Base-by-base conservation (phyloP, 176 grass and related monocot species). In the Rhipidocladum racemiflorum region DNA sequence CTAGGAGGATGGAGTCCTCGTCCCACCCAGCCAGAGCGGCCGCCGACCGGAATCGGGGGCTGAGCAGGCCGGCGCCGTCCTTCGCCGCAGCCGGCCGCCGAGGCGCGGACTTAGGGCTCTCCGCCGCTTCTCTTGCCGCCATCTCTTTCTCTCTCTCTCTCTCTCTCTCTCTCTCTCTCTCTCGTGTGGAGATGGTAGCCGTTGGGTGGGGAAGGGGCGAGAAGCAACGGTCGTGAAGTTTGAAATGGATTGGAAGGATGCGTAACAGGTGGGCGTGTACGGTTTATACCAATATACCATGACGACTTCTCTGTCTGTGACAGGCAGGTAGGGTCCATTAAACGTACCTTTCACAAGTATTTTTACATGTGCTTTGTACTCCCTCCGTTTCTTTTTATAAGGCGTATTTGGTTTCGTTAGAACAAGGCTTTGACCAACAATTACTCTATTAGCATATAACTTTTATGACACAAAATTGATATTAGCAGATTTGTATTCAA, bases 1-100 rank as follows among this genome's bases (percentile, higher is more conserved):
- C 95, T 30, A 93, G 67, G 56, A 97, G 85, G 72, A 97, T 60
- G 36, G 95, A 88, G 74, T 95, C 95, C 84, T 98, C 95, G 75
- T 98, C 95, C 95, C 95, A 98, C 38, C 92, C 92, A 25, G 92
- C 95, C 34, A 91, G 48, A 53, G 77, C 95, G 40, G 92, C 95
- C 1, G 91, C 95, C 6, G 92, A 94, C 2, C 95, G 89, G 88
- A 98, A 98, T 1, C 92, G 88, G 1, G 92, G 95, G 55, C 92
- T 95, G 70, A 98, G 84, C 7, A 95, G 40, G 40, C 74, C 69
- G 2, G 59, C 35, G 20, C 61, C 83, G 25, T 85, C 87, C 86
- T 93, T 92, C 65, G 65, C 7, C 59, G 27, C 79, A 15, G 71
- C 39, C 29, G 24, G 27, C n/a, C 73, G 74, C 29, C 40, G 80